Conservation (phyloP, 495 filamentous ascomycete species). For the Lasiosphaeris hirsuta region DNA sequence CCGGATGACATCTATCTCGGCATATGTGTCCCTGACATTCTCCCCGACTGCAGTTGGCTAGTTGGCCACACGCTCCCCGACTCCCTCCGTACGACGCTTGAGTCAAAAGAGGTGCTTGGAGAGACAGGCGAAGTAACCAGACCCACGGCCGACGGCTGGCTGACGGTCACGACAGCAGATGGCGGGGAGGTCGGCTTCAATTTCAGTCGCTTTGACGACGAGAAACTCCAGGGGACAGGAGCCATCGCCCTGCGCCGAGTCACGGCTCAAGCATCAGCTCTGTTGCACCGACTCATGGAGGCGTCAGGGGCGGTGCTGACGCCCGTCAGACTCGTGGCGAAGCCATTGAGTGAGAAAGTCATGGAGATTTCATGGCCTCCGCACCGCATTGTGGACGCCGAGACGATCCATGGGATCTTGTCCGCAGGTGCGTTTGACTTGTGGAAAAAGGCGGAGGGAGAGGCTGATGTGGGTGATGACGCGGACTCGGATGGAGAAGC, state of each 20-base stretch:
- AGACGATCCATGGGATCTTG: neutral
- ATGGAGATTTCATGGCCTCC: neutral
- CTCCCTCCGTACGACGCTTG: neutral
- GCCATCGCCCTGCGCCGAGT: neutral
- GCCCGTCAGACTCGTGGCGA: neutral
- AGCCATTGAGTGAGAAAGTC: neutral
- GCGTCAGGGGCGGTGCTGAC: neutral
- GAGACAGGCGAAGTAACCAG: neutral
- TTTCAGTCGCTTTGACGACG: neutral
- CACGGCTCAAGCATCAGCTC: neutral
- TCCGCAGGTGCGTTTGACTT: neutral
- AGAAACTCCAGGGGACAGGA: neutral
- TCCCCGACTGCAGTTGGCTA: neutral
- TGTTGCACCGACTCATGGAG: neutral
- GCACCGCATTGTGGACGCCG: neutral
- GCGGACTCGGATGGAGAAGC: too few relatives aligned
- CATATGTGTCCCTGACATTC: neutral
- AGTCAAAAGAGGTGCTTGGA: slow-evolving; percentile 1
- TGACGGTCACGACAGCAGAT: neutral
- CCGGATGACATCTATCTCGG: neutral
- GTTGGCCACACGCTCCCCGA: neutral
- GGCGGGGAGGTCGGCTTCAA: neutral
- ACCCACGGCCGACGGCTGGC: neutral
- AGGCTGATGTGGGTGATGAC: neutral
- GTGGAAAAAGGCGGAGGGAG: neutral